Conservation (phyloP, 345 rosid species). For the Aquilaria sinensis region DNA sequence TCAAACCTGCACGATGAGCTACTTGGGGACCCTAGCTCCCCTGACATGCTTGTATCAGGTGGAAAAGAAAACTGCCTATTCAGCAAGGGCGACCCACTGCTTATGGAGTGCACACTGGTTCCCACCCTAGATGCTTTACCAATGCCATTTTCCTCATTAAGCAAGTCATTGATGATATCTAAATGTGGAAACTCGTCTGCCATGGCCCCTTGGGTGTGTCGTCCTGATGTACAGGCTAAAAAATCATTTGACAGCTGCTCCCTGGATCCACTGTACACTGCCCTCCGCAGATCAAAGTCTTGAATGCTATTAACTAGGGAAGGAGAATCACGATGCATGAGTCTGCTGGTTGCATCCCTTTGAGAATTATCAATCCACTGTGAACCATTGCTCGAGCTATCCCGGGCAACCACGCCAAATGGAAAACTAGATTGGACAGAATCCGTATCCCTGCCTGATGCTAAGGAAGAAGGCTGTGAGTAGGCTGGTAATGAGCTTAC, state of each 20-base stretch:
- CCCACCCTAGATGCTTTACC: constrained; percentile 28
- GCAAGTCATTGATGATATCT: constrained; percentile 88
- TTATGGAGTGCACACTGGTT: constrained; percentile 23
- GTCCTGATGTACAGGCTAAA: constrained; percentile 44
- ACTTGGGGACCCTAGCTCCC: constrained; percentile 33
- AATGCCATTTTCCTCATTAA: constrained; percentile 66
- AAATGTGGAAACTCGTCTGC: constrained; percentile 91
- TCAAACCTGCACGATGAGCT: constrained; percentile 52
- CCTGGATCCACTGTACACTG: constrained; percentile 19
- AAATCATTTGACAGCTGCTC: constrained; percentile 30
- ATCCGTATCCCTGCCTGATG: constrained; percentile 44
- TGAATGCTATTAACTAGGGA: constrained; percentile 25
- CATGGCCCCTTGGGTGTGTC: constrained; percentile 38
- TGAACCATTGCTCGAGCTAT: constrained; percentile 37
- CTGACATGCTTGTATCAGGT: constrained; percentile 36
- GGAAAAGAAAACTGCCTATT: constrained; percentile 52
- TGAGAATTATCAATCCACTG: constrained; percentile 58
- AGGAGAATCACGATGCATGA: constrained; percentile 26
- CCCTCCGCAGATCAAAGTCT: constrained; percentile 28
- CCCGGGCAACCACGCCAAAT: constrained; percentile 38
- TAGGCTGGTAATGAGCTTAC: constrained; percentile 39
- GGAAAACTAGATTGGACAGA: constrained; percentile 43
- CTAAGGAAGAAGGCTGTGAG: constrained; percentile 35
- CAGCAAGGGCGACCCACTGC: constrained; percentile 34
- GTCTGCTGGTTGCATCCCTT: constrained; percentile 26